Percentiles rank a stretch among this genome's conserved stretches.
phyloP scores from a whole-genome alignment of 78 protist genomes.

The Dictyostelium firmibasis region DNA sequence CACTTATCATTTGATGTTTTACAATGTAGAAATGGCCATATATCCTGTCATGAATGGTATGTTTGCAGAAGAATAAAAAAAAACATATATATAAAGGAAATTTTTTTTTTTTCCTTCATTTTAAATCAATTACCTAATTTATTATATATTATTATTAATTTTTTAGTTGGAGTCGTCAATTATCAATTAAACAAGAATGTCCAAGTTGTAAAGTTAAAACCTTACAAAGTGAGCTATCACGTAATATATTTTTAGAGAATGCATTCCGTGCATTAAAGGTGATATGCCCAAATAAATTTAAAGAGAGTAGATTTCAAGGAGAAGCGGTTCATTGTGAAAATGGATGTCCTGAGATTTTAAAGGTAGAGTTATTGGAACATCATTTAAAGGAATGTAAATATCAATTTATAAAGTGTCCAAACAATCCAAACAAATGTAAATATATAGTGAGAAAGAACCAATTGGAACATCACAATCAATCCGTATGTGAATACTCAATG shows the following conservation, averaged over 20 bases:
- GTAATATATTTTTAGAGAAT: conserved; percentile 9
- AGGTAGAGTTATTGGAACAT: background rate
- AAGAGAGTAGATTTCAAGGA: background rate
- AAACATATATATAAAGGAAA: too few species aligned
- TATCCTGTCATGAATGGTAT: background rate
- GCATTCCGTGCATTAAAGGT: background rate
- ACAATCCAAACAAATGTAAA: background rate
- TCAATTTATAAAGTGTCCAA: background rate
- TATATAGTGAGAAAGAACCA: background rate
- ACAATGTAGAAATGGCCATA: background rate
- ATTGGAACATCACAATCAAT: background rate
- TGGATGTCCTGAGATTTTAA: background rate
- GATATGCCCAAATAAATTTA: background rate
- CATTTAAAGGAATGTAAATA: background rate
- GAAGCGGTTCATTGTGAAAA: background rate
- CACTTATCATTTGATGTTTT: background rate
- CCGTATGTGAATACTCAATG: background rate
- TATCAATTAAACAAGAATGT: background rate
- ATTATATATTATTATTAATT: too few species aligned
- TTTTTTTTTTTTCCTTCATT: too few species aligned
- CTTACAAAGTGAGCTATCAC: background rate
- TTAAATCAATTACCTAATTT: too few species aligned
- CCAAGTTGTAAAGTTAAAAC: conserved; percentile 3
- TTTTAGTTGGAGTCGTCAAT: conserved; percentile 6
- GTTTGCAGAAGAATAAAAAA: too few species aligned